Evolutionary conservation across 2,329 filamentous ascomycete species (phyloP).

Genomic region (Intubia oerlemansii): DNA sequence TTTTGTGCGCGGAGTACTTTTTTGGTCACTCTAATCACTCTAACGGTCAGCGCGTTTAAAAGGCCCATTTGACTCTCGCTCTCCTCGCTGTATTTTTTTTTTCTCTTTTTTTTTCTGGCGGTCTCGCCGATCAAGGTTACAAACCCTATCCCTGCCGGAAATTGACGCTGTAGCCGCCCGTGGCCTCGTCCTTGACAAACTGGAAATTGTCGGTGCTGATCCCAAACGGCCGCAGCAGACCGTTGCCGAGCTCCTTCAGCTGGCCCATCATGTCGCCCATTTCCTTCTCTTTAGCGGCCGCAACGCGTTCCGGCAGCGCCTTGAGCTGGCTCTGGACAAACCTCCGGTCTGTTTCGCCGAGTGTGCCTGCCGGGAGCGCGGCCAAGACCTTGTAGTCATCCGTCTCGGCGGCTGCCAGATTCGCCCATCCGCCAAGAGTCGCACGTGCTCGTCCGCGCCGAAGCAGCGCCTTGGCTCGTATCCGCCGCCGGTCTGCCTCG

Average conservation of each 20-base stretch:
- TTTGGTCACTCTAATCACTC: no score
- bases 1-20: no score
- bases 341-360: conserved; percentile 44
- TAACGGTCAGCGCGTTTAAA: no score
- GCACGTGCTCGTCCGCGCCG: conserved; percentile 53
- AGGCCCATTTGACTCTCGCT: no score
- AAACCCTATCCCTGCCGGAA: no score
- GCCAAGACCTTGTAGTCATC: conserved; percentile 58
- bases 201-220: conserved; percentile 88
- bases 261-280: conserved; percentile 97
- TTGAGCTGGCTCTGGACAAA: conserved; percentile 46
- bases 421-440: conserved; percentile 57
- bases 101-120: no score
- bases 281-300: conserved; percentile 66
- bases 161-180: conserved; percentile 86
- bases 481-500: conserved; percentile 45
- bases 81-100: no score
- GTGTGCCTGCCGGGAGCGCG: conserved; percentile 16
- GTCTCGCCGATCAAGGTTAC: no score
- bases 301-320: conserved; percentile 44
- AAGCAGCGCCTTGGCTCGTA: conserved; percentile 66
- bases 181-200: conserved; percentile 75
- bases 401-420: conserved; percentile 52
- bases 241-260: conserved; percentile 78
- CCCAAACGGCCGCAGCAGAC: conserved; percentile 80